Evolutionary conservation across 495 filamentous ascomycete species (phyloP), one percentile per base, ranked within the genome.

Genomic region (Aspergillus heteromorphus): DNA sequence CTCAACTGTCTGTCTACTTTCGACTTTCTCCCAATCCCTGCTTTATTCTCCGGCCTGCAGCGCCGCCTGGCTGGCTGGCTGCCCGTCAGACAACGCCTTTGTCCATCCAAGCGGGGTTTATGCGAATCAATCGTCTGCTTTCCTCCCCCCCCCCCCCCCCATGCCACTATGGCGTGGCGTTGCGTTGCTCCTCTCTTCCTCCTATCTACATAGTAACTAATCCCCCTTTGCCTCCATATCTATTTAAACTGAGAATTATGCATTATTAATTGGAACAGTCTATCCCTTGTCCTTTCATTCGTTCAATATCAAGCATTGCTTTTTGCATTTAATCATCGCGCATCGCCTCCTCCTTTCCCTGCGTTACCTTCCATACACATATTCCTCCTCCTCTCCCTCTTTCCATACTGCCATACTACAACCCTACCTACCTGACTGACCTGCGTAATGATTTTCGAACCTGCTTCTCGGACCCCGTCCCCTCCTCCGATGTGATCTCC

Each of bases 401-500:
- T n/a, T n/a, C n/a, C n/a, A n/a, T n/a, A n/a, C n/a, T n/a, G n/a
- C n/a, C n/a, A n/a, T n/a, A n/a, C n/a, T n/a, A n/a, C n/a, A n/a
- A n/a, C n/a, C n/a, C n/a, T n/a, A n/a, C n/a, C n/a, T n/a, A n/a
- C n/a, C n/a, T n/a, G n/a, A n/a, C n/a, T n/a, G n/a, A n/a, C n/a
- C n/a, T n/a, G n/a, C 23, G 2, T 42, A 5, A 73, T 73, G 69
- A 72, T 73, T 23, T 72, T 75, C 47, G 68, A 75, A 49, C 68
- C 72, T 5, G 57, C 69, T 9, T 53, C 63, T 13, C 58, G 68
- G n/a, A 50, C 69, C 40, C 57, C 16, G 56, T 78, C 20, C 74
- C 76, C 6, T 64, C 64, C 29, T 72, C 68, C 40, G 77, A 80
- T 50, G 47, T 79, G 3, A 30, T 77, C 16, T 75, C 74, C 4